Percentiles rank a stretch among this genome's conserved stretches.
These are phyloP conservation scores for Rosellinia necatrix DNA, from an alignment of 2,329 filamentous ascomycete species.

Conservation along the genomic window DNA sequence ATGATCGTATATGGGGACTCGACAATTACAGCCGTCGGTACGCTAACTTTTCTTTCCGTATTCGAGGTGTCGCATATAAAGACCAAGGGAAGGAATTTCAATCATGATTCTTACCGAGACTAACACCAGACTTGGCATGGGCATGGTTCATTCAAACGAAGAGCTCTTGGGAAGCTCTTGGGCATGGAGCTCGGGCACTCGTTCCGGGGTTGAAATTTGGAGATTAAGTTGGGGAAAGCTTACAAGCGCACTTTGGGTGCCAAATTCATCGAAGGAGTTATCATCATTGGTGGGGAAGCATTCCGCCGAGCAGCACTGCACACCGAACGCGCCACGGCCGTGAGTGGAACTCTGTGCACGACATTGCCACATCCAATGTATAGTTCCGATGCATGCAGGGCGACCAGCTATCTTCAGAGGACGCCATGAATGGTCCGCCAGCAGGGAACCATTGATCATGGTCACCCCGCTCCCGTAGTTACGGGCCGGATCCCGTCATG, in stretches of 20 bases:
- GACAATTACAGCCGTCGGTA: conserved; percentile 3
- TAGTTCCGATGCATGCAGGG: conserved; percentile 12
- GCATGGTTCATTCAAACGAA: conserved; percentile 4
- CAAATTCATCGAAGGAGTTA: background rate
- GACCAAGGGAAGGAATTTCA: background rate
- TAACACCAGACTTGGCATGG: conserved; percentile 4
- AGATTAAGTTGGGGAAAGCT: conserved; percentile 19
- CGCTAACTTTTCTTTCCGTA: conserved; percentile 11
- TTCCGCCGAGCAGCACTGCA: conserved; percentile 28
- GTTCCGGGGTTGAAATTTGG: conserved; percentile 20
- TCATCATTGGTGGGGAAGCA: conserved; percentile 41
- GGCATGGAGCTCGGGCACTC: background rate
- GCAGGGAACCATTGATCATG: background rate
- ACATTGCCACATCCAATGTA: conserved; percentile 4
- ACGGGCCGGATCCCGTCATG: conserved; percentile 33
- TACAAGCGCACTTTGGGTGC: background rate
- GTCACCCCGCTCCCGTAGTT: conserved; percentile 26
- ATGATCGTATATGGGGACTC: background rate
- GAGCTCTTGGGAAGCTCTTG: conserved; percentile 13
- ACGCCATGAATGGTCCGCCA: conserved; percentile 9
- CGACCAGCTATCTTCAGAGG: conserved; percentile 7
- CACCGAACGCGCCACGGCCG: conserved; percentile 3
- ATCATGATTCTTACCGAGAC: conserved; percentile 7
- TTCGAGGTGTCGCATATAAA: background rate
- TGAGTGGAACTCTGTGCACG: conserved; percentile 11